phyloP scores from a whole-genome alignment of 345 rosid species.

The Microcos paniculata region DNA sequence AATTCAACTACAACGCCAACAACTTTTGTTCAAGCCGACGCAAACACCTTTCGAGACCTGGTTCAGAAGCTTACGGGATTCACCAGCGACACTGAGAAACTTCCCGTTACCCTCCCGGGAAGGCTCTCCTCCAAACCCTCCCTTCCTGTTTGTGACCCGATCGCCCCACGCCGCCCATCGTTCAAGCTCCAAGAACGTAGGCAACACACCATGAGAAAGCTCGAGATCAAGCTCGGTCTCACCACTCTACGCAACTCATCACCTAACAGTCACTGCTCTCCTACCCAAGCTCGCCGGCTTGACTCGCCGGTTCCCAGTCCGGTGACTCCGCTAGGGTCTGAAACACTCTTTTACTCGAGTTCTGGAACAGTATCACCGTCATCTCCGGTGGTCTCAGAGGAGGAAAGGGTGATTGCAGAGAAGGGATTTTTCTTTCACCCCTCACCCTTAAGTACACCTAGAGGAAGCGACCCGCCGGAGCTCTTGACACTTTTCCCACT shows the following conservation, averaged over 20 bases:
- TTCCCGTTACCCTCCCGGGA: conserved; percentile 25
- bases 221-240: conserved; percentile 42
- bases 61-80: conserved; percentile 53
- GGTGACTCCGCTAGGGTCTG: conserved; percentile 39
- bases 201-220: conserved; percentile 36
- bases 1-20: conserved; percentile 31
- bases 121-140: conserved; percentile 20
- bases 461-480: conserved; percentile 30
- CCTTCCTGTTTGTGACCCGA: conserved; percentile 20
- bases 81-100: conserved; percentile 19
- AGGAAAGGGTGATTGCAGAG: conserved; percentile 35
- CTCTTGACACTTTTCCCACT: conserved; percentile 36
- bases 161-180: conserved; percentile 35
- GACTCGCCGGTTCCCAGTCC: conserved; percentile 38
- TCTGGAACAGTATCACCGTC: conserved; percentile 35
- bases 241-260: conserved; percentile 18
- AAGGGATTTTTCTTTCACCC: conserved; percentile 39
- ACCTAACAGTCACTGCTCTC: background rate
- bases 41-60: conserved; percentile 40
- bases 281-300: background rate
- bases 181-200: conserved; percentile 60
- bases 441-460: conserved; percentile 27
- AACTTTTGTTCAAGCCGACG: conserved; percentile 50
- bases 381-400: conserved; percentile 31
- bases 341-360: conserved; percentile 26